Evolutionary conservation across 1,139 yeast species (phyloP).

Genomic region (Hemisphaericaspora xylanilytica): DNA sequence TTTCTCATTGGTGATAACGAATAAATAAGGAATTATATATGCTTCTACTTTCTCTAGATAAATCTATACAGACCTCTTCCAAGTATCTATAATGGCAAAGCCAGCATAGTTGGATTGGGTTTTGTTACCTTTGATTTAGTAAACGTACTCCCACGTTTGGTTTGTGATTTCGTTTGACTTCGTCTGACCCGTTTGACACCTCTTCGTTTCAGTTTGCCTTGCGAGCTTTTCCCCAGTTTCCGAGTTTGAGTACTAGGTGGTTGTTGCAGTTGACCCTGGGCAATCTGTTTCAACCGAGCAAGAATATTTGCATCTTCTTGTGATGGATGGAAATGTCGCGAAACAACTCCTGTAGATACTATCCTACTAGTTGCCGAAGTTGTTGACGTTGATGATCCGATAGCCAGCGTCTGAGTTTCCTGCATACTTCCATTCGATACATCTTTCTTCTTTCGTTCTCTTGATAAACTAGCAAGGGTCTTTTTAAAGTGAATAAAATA

Average conservation of each 20-base stretch:
- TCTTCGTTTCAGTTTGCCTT: background rate
- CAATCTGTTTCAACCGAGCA: background rate
- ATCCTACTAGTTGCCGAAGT: background rate
- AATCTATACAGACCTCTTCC: background rate
- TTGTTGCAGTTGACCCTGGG: background rate
- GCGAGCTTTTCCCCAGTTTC: background rate
- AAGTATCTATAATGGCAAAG: background rate
- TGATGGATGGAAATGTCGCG: slow-evolving; percentile 13
- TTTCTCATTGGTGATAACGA: too few species aligned
- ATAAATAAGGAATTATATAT: background rate
- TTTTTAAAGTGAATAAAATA: slow-evolving; percentile 50
- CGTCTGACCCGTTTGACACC: background rate
- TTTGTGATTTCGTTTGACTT: background rate
- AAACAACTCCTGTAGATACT: slow-evolving; percentile 7
- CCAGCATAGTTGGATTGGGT: background rate
- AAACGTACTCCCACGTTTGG: background rate
- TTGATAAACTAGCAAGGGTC: slow-evolving; percentile 35
- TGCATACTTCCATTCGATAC: background rate
- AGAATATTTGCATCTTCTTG: slow-evolving; percentile 4
- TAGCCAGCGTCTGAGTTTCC: background rate
- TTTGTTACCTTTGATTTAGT: background rate
- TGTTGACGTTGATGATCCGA: background rate
- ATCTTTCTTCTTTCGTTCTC: slow-evolving; percentile 25
- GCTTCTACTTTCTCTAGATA: background rate
- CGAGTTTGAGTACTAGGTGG: background rate